phyloP scores from a whole-genome alignment of 2,329 filamentous ascomycete species.

The Trichophyton simii region DNA sequence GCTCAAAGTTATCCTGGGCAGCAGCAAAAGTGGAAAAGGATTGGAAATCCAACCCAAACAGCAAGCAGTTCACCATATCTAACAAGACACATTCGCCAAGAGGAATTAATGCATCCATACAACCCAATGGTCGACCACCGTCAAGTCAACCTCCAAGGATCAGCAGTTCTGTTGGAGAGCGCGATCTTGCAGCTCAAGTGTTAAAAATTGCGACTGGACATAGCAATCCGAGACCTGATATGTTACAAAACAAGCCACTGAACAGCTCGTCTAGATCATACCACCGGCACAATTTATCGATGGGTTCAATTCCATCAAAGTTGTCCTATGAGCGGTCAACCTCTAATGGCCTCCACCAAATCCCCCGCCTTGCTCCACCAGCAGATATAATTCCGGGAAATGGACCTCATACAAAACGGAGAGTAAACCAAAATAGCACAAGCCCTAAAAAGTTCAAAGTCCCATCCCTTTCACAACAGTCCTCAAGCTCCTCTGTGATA shows the following conservation, averaged over 20 bases:
- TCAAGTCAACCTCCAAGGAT: background rate
- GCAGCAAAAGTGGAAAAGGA: slow-evolving; percentile 88
- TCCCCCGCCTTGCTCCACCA: slow-evolving; percentile 32
- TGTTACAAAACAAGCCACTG: no score
- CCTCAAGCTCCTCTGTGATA: slow-evolving; percentile 14
- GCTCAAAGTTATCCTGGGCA: slow-evolving; percentile 76
- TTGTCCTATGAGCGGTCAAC: slow-evolving; percentile 1
- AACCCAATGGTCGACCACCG: background rate
- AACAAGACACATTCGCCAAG: background rate
- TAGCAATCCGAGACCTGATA: background rate
- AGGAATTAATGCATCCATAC: background rate
- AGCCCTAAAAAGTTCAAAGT: background rate
- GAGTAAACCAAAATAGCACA: slow-evolving; percentile 26
- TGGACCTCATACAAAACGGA: slow-evolving; percentile 22
- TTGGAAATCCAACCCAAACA: slow-evolving; percentile 50
- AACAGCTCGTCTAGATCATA: background rate
- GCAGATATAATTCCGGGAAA: slow-evolving; percentile 30
- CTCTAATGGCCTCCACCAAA: slow-evolving; percentile 8
- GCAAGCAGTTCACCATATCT: background rate
- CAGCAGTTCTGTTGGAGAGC: background rate
- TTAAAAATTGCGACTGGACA: background rate
- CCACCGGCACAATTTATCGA: background rate
- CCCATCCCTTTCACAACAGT: slow-evolving; percentile 6
- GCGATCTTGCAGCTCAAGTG: background rate
- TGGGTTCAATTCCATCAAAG: background rate